Conservation (phyloP, 768 basidiomycete genomes). For the Phlegmacium glaucopus region DNA sequence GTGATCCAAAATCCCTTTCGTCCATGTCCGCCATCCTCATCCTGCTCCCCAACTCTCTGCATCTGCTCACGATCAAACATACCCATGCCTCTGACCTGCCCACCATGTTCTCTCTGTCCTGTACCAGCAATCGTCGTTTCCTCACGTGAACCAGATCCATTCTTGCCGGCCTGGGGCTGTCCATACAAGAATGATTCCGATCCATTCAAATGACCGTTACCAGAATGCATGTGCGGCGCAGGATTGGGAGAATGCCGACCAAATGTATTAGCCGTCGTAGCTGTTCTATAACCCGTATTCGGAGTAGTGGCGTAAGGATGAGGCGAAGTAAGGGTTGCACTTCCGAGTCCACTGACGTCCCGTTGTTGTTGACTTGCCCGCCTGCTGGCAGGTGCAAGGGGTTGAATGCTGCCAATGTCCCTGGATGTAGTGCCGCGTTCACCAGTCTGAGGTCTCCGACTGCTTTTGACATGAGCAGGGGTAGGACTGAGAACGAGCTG, state of each 20-base stretch:
- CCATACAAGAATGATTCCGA: slow-evolving; percentile 72
- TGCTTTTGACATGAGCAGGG: slow-evolving; percentile 61
- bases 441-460: slow-evolving; percentile 44
- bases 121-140: slow-evolving; percentile 46
- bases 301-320: slow-evolving; percentile 76
- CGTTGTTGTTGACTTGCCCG: slow-evolving; percentile 65
- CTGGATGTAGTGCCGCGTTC: slow-evolving; percentile 48
- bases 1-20: slow-evolving; percentile 60
- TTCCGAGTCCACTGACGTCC: slow-evolving; percentile 34
- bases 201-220: slow-evolving; percentile 46
- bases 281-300: slow-evolving; percentile 51
- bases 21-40: slow-evolving; percentile 64
- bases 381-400: slow-evolving; percentile 62
- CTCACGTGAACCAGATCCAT: slow-evolving; percentile 48
- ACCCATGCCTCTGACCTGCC: slow-evolving; percentile 49
- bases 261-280: slow-evolving; percentile 36
- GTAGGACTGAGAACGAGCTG: slow-evolving; percentile 65
- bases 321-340: slow-evolving; percentile 44
- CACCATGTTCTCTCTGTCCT: slow-evolving; percentile 30
- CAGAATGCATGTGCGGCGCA: slow-evolving; percentile 34
- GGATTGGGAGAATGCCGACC: slow-evolving; percentile 55
- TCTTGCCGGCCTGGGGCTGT: slow-evolving; percentile 46
- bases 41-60: slow-evolving; percentile 54
- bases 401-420: slow-evolving; percentile 63
- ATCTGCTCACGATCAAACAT: slow-evolving; percentile 67